A percentile compares a stretch with the other conserved stretches of the same genome.
Evolutionary conservation across 495 filamentous ascomycete species (phyloP).

Genomic region (Tuber magnatum): DNA sequence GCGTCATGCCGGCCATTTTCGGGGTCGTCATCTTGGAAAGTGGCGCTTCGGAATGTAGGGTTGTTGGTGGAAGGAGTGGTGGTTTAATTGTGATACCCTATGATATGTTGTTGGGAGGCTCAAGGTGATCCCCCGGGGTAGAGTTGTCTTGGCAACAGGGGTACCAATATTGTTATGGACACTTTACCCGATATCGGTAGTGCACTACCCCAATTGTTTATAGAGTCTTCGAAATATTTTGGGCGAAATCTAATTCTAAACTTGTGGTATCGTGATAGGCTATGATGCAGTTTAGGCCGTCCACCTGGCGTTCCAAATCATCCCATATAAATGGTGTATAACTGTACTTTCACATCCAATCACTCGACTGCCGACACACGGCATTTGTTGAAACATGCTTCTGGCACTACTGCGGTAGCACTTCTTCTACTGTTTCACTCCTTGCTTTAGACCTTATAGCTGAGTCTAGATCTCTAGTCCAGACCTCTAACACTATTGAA

Average conservation of each 20-base stretch:
- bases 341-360: neutral
- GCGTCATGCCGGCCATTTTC: conserved; percentile 34
- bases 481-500: too few relatives aligned
- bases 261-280: neutral
- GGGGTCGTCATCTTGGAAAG: conserved; percentile 29
- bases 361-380: neutral
- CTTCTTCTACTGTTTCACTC: too few relatives aligned
- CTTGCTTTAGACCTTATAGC: too few relatives aligned
- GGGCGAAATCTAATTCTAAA: neutral
- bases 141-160: neutral
- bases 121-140: neutral
- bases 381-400: too few relatives aligned
- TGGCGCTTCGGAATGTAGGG: neutral
- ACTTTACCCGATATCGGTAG: neutral
- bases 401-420: too few relatives aligned
- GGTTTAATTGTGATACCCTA: neutral
- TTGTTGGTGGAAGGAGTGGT: neutral
- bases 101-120: neutral
- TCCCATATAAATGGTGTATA: neutral
- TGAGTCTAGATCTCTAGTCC: too few relatives aligned
- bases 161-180: neutral
- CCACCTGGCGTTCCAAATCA: neutral
- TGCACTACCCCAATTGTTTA: neutral
- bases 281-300: neutral
- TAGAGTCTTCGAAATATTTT: neutral